phyloP scores from a whole-genome alignment of 1,284 basidiomycete species.

The Moniliella sp. region DNA sequence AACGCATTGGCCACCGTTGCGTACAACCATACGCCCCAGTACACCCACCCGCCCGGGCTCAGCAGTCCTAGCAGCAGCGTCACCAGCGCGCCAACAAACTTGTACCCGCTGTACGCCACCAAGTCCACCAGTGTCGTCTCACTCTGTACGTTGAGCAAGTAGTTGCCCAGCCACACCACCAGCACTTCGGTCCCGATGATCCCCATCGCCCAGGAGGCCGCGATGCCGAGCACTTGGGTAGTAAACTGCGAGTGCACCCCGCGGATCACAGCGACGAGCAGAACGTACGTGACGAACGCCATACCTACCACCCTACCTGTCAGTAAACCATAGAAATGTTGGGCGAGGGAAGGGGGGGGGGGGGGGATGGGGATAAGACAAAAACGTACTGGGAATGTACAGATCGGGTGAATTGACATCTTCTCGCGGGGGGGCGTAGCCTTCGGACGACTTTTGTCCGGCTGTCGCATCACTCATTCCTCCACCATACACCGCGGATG shows the following conservation, averaged over 20 bases:
- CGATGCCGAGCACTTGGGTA: conserved; percentile 72
- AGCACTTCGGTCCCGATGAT: conserved; percentile 47
- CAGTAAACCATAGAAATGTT: background rate
- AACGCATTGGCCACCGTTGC: conserved; percentile 71
- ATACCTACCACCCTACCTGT: conserved; percentile 44
- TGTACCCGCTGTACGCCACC: conserved; percentile 69
- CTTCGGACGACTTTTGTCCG: conserved; percentile 5
- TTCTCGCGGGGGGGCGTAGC: conserved; percentile 64
- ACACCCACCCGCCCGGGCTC: conserved; percentile 41
- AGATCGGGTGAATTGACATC: conserved; percentile 89
- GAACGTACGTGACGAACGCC: conserved; percentile 86
- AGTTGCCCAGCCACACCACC: conserved; percentile 71
- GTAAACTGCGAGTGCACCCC: conserved; percentile 66
- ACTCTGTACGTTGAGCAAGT: conserved; percentile 62
- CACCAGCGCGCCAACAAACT: conserved; percentile 49
- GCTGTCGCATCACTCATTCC: conserved; percentile 2
- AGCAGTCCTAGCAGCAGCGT: conserved; percentile 17
- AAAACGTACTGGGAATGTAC: conserved; percentile 69
- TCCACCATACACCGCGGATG: conserved; percentile 2
- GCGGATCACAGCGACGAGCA: conserved; percentile 56
- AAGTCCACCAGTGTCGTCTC: conserved; percentile 43
- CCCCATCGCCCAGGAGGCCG: conserved; percentile 50
- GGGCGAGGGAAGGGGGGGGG: too few species aligned
- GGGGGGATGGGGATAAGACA: background rate
- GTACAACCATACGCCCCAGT: conserved; percentile 56